Base-by-base conservation (phyloP, 306 rosid species). In the Ormosia emarginata region DNA sequence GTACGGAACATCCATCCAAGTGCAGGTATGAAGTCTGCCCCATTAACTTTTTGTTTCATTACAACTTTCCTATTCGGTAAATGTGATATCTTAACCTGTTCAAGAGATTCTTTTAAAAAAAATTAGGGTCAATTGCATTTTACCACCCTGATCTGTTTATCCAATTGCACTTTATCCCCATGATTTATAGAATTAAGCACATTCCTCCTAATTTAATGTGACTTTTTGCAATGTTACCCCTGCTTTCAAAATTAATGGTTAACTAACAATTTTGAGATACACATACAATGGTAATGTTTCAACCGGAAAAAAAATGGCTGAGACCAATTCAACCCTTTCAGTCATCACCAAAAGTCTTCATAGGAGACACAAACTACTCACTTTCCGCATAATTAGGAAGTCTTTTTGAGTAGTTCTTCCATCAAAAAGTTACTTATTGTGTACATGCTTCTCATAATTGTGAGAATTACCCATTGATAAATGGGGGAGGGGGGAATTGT, bases 1-100 rank as follows among this genome's bases (percentile, higher is more conserved):
- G 80, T 91, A 89, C 12, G 95, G 99, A 52, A 87, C 98, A 67
- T 88, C 95, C 86, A 74, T 71, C 89, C 83, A 91, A 56, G 99
- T 95, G 55, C 93, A 88, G 93, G 99, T 93, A 80, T 82, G 68
- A 55, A 82, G 41, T 76, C 75, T 82, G 46, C 66, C 58, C 10
- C 36, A 0, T 64, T 46, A 71, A 55, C 34, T 33, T 79, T 29
- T 61, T 49, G 39, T 58, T 71, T 50, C 33, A 67, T 40, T 66
- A 13, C 69, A 2, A 15, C 64, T 75, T 65, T 9, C 37, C 30
- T 52, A 46, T 46, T 36, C 5, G 39, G 46, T 57, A 44, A 63
- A 58, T 50, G 75, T 78, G 57, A 53, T 77, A 70, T 59, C 61
- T 68, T 58, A 2, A 46, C 3, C 11, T 44, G 50, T 79, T 53